phyloP scores from a whole-genome alignment of 495 filamentous ascomycete genomes.

The Aspergillus ostianus region DNA sequence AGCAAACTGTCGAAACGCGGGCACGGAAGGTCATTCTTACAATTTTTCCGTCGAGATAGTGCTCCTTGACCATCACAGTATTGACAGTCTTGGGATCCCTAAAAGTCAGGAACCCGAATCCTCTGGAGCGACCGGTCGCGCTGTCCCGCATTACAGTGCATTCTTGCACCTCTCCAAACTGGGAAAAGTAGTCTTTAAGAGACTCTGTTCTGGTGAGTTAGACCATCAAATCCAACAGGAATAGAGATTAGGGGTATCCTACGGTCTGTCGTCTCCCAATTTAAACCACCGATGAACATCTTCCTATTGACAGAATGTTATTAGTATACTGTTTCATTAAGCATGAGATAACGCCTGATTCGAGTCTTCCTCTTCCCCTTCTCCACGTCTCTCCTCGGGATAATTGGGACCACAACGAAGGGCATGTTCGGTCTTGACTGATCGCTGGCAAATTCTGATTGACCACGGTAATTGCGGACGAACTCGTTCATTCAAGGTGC shows the following conservation, averaged over 20 bases:
- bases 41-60: conserved; percentile 96
- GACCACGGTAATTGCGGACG: not conserved
- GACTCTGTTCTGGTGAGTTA: conserved; percentile 64
- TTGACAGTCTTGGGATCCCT: conserved; percentile 96
- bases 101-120: conserved; percentile 97
- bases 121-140: conserved; percentile 86
- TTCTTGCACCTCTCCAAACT: conserved; percentile 95
- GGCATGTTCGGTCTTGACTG: conserved; percentile 3
- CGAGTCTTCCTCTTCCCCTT: not conserved
- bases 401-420: not conserved
- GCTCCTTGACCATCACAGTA: conserved; percentile 99
- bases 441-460: not conserved
- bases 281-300: conserved; percentile 99
- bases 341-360: not conserved
- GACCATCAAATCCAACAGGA: conserved; percentile 2
- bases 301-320: conserved; percentile 59
- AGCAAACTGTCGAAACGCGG: conserved; percentile 18
- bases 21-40: conserved; percentile 53
- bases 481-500: not conserved
- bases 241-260: conserved; percentile 31
- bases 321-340: conserved; percentile 18
- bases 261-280: conserved; percentile 99
- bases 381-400: not conserved
- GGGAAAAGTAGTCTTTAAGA: conserved; percentile 96
- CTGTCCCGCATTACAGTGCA: conserved; percentile 98